Conservation (phyloP, 768 basidiomycete species). For the Amanita jacksonii region DNA sequence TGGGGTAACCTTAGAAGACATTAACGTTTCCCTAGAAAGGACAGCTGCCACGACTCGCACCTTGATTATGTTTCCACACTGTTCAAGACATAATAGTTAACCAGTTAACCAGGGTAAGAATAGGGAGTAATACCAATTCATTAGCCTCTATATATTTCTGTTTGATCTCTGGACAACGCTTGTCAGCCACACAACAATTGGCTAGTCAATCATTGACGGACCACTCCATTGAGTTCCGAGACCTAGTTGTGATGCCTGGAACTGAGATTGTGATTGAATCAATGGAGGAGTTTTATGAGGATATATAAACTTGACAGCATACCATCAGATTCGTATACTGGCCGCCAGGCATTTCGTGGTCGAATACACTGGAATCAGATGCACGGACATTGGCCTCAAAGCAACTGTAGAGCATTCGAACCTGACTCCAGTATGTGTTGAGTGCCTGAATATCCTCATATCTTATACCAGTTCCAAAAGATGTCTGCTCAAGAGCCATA, state of each 20-base stretch:
- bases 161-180: conserved; percentile 65
- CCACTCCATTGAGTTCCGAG: conserved; percentile 94
- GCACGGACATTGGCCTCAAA: conserved; percentile 98
- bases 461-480: conserved; percentile 89
- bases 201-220: conserved; percentile 21
- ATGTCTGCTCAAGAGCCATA: conserved; percentile 90
- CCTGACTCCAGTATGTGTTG: conserved; percentile 97
- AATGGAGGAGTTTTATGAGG: no score
- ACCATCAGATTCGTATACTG: conserved; percentile 94
- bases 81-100: conserved; percentile 9
- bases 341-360: conserved; percentile 99
- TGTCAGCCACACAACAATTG: conserved; percentile 8
- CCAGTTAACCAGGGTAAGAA: conserved; percentile 7
- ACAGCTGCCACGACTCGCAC: conserved; percentile 17
- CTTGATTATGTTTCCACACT: conserved; percentile 98
- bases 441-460: conserved; percentile 96
- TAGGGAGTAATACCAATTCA: conserved; percentile 53
- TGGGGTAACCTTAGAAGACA: conserved; percentile 65
- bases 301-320: no score
- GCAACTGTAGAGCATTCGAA: conserved; percentile 88
- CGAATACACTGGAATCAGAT: conserved; percentile 96
- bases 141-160: conserved; percentile 99
- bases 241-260: conserved; percentile 97
- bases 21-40: not conserved
- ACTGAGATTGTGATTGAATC: conserved; percentile 43